Percentiles rank a stretch among this genome's conserved stretches.
Evolutionary conservation across 306 rosid genomes (phyloP).

Genomic region (Cucurbita pepo): DNA sequence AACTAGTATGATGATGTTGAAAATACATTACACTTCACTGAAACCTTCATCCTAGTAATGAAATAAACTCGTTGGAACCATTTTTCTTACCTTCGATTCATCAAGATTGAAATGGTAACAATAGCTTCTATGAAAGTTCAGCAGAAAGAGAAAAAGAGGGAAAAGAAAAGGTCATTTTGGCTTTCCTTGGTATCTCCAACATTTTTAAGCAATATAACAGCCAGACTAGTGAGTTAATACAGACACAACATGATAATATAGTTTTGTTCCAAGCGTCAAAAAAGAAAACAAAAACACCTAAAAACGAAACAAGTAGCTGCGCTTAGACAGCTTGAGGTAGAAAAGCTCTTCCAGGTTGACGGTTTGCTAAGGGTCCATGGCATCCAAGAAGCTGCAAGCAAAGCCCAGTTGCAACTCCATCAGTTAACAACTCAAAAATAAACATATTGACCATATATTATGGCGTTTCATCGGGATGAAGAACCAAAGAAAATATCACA

Average conservation of each 20-base stretch:
- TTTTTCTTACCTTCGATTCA: no score
- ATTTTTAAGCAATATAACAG: neutral
- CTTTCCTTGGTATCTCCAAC: neutral
- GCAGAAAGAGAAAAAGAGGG: no score
- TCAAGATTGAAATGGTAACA: no score
- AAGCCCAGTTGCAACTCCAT: neutral
- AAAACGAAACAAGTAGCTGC: neutral
- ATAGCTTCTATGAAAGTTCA: no score
- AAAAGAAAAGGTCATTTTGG: neutral
- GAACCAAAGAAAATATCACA: neutral
- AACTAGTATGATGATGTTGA: neutral
- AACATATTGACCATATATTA: neutral
- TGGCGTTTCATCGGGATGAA: neutral
- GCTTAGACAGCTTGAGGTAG: neutral
- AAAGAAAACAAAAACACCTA: neutral
- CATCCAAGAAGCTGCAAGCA: slow-evolving; percentile 2
- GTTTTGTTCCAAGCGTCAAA: neutral
- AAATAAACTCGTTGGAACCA: no score
- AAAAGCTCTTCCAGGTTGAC: slow-evolving; percentile 3
- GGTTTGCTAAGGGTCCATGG: neutral
- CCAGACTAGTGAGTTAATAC: neutral
- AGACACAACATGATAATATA: neutral
- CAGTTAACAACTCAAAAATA: neutral
- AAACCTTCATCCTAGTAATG: no score
- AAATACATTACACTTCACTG: neutral